Conservation (phyloP, 108 stramenopile genomes). For the Fistulifera solaris region DNA sequence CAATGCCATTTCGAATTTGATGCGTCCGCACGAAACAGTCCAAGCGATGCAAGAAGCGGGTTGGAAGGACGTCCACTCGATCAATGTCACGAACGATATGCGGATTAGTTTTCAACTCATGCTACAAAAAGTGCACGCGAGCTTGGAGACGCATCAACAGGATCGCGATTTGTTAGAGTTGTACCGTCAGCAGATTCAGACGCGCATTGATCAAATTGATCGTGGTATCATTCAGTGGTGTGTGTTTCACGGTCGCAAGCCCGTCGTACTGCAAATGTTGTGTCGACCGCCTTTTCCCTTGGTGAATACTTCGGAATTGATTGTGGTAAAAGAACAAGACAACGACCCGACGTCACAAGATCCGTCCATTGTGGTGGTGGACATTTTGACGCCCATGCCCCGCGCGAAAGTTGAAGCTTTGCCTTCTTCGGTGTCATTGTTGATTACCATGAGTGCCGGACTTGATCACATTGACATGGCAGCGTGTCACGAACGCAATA, state of each 20-base stretch:
- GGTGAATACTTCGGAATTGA: conserved; percentile 1
- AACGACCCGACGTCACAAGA: not conserved
- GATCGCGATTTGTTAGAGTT: conserved; percentile 21
- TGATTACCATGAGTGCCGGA: conserved; percentile 50
- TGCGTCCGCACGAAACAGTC: conserved; percentile 32
- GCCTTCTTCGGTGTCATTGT: conserved; percentile 29
- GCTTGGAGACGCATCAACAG: conserved; percentile 15
- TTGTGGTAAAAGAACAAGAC: not conserved
- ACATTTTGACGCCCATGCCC: not conserved
- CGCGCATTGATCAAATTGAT: conserved; percentile 38
- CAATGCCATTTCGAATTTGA: conserved; percentile 22
- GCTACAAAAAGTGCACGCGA: conserved; percentile 35
- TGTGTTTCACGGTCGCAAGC: conserved; percentile 21
- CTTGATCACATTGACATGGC: conserved; percentile 50
- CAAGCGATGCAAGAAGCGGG: conserved; percentile 19
- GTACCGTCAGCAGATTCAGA: conserved; percentile 26
- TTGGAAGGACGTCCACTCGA: conserved; percentile 38
- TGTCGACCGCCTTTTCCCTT: not conserved
- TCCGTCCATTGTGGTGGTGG: not conserved
- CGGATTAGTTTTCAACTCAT: conserved; percentile 37
- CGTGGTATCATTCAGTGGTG: conserved; percentile 55
- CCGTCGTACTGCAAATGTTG: not conserved
- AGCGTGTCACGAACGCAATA: conserved; percentile 33
- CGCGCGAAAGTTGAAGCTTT: conserved; percentile 28
- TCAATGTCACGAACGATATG: conserved; percentile 38